Base-by-base conservation (phyloP, 2,329 filamentous ascomycete species). In the Penicillium digitatum region DNA sequence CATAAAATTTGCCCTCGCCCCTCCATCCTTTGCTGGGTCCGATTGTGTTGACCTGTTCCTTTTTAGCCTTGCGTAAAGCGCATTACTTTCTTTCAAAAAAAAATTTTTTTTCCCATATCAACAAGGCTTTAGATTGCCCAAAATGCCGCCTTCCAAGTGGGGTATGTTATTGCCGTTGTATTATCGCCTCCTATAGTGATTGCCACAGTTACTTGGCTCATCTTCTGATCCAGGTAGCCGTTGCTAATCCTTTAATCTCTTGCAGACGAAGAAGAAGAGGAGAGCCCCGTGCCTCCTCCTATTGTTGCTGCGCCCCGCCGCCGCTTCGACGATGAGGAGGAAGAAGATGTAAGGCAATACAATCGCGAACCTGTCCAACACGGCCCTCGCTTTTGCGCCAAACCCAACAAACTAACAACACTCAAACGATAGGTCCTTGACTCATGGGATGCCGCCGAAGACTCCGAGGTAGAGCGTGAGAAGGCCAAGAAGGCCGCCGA, bases 401-500 rank as follows among this genome's bases (percentile, higher is more conserved):
- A 43, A 11, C 12, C 26, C 27, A 43, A n/a, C 20, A 50, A 31
- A 48, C 43, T 48, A 16, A 50, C 42, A 27, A 40, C 12, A 16
- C 40, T 20, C 11, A 20, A 42, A 55, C 12, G 2, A 43, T 62
- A 96, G 87, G 90, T 97, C 54, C 84, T 96, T 69, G 94, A 99
- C 57, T 93, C 90, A 32, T 99, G 94, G 94, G 92, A 97, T 69
- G 93, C 90, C 55, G 92, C 89, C 65, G 94, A 97, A 70, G 94
- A 99, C 78, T 96, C 91, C 59, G 94, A 99, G 69, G 93, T 87
- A 66, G 94, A 99, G 80, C 89, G 91, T 68, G 92, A 96, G 76
- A 99, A 97, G 81, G 89, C 84, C 27, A 89, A 88, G 76, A 94
- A 93, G 78, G 90, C 87, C 48, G 87, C 82, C 6, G 92, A 90